Conservation (phyloP, 176 grass and related monocot genomes). For the Neostapfia colusana region DNA sequence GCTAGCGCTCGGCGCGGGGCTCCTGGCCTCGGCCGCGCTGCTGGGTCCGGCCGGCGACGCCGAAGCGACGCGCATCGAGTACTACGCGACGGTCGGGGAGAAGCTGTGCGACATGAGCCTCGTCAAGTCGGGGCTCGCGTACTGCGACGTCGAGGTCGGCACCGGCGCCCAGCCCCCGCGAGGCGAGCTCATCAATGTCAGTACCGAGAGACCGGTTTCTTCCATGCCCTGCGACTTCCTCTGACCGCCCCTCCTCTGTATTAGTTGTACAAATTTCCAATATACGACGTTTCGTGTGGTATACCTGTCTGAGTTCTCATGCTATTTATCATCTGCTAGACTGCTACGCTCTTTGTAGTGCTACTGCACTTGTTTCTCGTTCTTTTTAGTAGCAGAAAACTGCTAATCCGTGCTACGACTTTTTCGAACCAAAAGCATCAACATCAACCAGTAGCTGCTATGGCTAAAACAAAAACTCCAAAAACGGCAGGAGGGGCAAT, state of each 20-base stretch:
- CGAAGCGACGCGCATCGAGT: slow-evolving; percentile 75
- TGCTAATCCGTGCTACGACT: neutral
- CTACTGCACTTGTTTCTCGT: neutral
- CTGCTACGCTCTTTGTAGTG: neutral
- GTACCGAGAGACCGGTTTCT: neutral
- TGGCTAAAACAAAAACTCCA: neutral
- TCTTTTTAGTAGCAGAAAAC: neutral
- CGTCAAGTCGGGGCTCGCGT: slow-evolving; percentile 79
- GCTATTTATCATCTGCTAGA: neutral
- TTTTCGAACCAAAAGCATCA: slow-evolving; percentile 12
- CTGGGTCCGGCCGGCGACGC: slow-evolving; percentile 43
- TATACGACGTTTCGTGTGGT: neutral
- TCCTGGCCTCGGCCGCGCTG: slow-evolving; percentile 45
- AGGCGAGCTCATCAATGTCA: slow-evolving; percentile 91
- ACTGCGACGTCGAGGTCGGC: slow-evolving; percentile 74
- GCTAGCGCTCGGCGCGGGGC: slow-evolving; percentile 49
- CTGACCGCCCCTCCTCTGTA: too few relatives aligned
- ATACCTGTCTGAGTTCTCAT: neutral
- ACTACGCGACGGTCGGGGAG: slow-evolving; percentile 88
- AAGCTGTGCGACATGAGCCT: slow-evolving; percentile 69
- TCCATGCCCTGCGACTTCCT: neutral
- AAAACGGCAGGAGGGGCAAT: neutral
- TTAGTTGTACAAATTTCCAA: neutral
- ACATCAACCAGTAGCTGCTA: neutral
- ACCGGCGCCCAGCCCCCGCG: slow-evolving; percentile 59